Conservation (phyloP, 2,329 filamentous ascomycete species). For the Fusarium lyarnte region DNA sequence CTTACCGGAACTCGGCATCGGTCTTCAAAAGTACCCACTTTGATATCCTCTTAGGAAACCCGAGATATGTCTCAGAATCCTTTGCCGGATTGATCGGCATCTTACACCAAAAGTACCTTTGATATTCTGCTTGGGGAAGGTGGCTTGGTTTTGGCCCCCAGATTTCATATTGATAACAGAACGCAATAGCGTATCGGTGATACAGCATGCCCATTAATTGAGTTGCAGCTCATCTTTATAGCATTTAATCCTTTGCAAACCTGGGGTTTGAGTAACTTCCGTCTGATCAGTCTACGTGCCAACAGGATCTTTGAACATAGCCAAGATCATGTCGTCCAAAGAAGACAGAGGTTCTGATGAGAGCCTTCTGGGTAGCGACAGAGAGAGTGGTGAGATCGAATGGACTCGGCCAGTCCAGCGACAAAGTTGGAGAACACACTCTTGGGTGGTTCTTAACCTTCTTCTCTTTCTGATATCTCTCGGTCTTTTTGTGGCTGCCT, state of each 20-base stretch:
- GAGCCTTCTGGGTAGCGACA: background rate
- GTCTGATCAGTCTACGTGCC: accelerated
- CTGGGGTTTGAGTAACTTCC: accelerated
- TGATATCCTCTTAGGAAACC: background rate
- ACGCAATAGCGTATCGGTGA: background rate
- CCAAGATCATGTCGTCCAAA: background rate
- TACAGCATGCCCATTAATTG: background rate
- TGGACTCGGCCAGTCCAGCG: background rate
- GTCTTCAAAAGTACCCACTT: background rate
- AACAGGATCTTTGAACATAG: no score
- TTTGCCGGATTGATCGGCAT: background rate
- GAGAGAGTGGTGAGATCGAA: background rate
- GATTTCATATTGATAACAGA: background rate
- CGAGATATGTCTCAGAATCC: background rate
- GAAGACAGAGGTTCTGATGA: background rate
- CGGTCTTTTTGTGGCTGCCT: background rate
- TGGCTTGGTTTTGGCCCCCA: background rate
- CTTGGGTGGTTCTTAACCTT: background rate
- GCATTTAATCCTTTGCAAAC: background rate
- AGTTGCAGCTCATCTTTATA: no score
- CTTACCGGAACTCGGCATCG: background rate
- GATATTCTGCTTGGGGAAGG: background rate
- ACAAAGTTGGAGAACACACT: background rate
- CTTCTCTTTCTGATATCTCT: background rate
- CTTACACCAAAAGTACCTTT: background rate